Base-by-base conservation (phyloP, 73 alveolate species). In the Uronychia setigera region DNA sequence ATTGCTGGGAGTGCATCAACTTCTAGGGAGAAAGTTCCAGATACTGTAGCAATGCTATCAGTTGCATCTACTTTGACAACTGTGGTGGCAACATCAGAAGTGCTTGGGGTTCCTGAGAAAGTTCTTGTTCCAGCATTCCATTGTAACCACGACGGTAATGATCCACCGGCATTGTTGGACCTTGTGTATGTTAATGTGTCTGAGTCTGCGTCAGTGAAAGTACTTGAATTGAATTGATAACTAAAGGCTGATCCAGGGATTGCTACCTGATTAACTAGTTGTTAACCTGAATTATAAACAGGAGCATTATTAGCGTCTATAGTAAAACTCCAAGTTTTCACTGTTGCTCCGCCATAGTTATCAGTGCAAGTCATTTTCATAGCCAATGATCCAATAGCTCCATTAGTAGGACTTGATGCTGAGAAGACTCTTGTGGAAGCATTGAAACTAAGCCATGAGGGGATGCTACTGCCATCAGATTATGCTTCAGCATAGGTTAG, bases 381-480 rank as follows among this genome's bases (percentile, higher is more conserved):
- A 13, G 32, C 32, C 35, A n/a, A 74, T 78, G 19, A n/a, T n/a
- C n/a, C n/a, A n/a, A n/a, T n/a, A n/a, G 76, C n/a, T 34, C 35
- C 84, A 14, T 74, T 78, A 1, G 76, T 78, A n/a, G 32, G 32
- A 32, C 32, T 26, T n/a, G 35, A 78, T 26, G 77, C 84, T n/a
- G 84, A 78, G 32, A 35, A 32, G 35, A 78, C 84, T 34, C 84
- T 31, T 0, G 84, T 78, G 76, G 35, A 11, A 29, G 84, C 77
- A 33, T 78, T 78, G 76, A 33, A 78, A 32, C 35, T 19, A 33
- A 32, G 35, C 84, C 84, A 78, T 1, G 32, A 14, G 0, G 84
- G 84, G 33, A 78, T 31, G 19, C 77, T 32, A 1, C 84, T 31
- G 32, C 84, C 84, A 35, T 26, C 76, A 35, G n/a, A n/a, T n/a